Base-by-base conservation (phyloP, 345 rosid genomes). In the Aquilaria malaccensis region DNA sequence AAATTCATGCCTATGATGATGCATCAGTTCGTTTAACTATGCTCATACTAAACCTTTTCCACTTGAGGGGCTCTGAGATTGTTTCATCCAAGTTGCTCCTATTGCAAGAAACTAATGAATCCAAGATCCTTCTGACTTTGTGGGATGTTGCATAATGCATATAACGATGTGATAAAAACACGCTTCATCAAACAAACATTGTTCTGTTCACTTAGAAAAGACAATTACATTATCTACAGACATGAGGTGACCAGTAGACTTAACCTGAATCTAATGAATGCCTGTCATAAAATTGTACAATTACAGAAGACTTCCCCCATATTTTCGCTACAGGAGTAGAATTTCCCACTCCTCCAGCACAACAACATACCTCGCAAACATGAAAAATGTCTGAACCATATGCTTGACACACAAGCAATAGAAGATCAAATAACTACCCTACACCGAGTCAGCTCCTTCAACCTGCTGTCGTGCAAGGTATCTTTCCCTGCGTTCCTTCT, bases 401-500 rank as follows among this genome's bases (percentile, higher is more conserved):
- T 2, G 56, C 58, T 11, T 30, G 13, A 62, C 15, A 52, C 3
- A 10, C 37, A 49, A 56, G 13, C 41, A 49, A 65, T 32, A 13
- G 50, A 15, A 4, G 33, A 52, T 22, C 43, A 56, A 65, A 41
- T 11, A 13, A 11, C 54, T 31, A 10, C 50, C 63, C 80, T 78
- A 90, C 59, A 75, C 79, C 10, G 89, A 85, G 67, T 90, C 99
- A 48, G 79, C 87, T 51, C 82, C 96, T 64, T 81, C 95, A 15
- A 72, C 83, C 76, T 88, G 97, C 77, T 84, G 99, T 48, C 75
- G 88, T 41, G 97, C 99, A 51, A 90, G 97, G 75, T 90, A 90
- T 77, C 91, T 82, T 77, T 94, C 99, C 69, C 99, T 72, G 33
- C 99, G 85, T 74, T 94, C 99, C 78, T 90, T 94, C 99, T 94